Evolutionary conservation across 1,284 basidiomycete species (phyloP), one percentile per base, ranked within the genome.

Genomic region (Agroathelia rolfsii): DNA sequence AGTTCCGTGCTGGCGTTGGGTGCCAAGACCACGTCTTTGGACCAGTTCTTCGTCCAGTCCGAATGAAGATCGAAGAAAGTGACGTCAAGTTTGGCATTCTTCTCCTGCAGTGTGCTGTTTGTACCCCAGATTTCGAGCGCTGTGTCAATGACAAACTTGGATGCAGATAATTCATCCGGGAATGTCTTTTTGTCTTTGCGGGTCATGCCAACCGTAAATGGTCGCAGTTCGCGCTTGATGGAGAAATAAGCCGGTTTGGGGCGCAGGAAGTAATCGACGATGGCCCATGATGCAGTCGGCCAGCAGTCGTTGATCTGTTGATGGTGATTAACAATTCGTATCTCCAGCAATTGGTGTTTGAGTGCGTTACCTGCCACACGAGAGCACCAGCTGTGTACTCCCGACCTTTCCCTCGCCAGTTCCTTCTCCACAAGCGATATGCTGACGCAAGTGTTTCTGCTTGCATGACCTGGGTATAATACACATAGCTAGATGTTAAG

Each of bases 1-100:
- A 93, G 58, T 53, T 93, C 87, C 2, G 84, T 90, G 43, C 79
- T 81, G n/a, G 80, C 63, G 53, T 93, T 93, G 10, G 76, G 63
- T 21, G 60, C 59, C 25, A 93, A 64, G 1, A 60, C 54, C 22
- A 80, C 65, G 11, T 68, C 58, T 43, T 67, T 59, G 13, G 55
- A 46, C 58, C 65, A 74, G 12, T 48, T 61, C 30, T 76, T 62
- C 17, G 54, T 66, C 71, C 75, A 76, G 31, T 70, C 59, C 17
- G 76, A 65, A 33, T 70, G 52, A 28, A 85, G 53, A 48, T 89
- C 80, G 50, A 81, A 88, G 4, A 69, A 66, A 16, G 68, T 67
- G 28, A 92, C 66, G 41, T 81, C 75, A 38, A 92, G 60, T 11
- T 53, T 71, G 20, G 59, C 76, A 11, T 57, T 55, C 50, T 76